Evolutionary conservation across 495 filamentous ascomycete genomes (phyloP), one percentile per base, ranked within the genome.

Genomic region (Tuber melanosporum): DNA sequence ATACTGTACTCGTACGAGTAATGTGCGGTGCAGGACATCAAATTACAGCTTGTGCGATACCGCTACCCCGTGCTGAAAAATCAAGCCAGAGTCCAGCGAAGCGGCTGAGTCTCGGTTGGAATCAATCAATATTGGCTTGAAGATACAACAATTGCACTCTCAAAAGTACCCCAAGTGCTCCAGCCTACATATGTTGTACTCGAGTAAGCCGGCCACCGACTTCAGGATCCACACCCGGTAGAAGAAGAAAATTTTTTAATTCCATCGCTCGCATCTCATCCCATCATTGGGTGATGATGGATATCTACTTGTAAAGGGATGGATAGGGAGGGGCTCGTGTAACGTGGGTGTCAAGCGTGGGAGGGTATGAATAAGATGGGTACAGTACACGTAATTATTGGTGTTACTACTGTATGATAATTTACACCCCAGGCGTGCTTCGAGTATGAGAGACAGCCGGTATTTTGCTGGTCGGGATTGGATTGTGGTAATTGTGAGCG

Each of bases 161-260:
- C 57, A 66, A 66, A 66, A 66, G 57, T 66, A 66, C 36, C 26
- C 26, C 57, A 36, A 66, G 57, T 36, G 52, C n/a, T 62, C 57
- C 14, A 66, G 4, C 57, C 57, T 36, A 36, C 57, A 66, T 66
- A 66, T 66, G 17, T 26, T 66, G 32, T 12, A 42, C 42, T 42
- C 42, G 42, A 42, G 14, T 32, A 12, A 15, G 15, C 26, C 12
- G 57, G 57, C 17, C 3, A 14, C 26, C 14, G 6, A 32, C 17
- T 66, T 8, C 57, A 17, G 57, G 57, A 66, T 36, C 57, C 57
- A 32, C 32, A 66, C 26, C 57, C 57, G 57, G 26, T 36, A 26
- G 52, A 62, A 62, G 14, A 32, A 17, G 3, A n/a, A 10, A 36
- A 19, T 17, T 1, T 12, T 36, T 32, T 36, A 36, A 17, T 66